phyloP scores from a whole-genome alignment of 2,329 filamentous ascomycete genomes.

The Ophiostoma ulmi region DNA sequence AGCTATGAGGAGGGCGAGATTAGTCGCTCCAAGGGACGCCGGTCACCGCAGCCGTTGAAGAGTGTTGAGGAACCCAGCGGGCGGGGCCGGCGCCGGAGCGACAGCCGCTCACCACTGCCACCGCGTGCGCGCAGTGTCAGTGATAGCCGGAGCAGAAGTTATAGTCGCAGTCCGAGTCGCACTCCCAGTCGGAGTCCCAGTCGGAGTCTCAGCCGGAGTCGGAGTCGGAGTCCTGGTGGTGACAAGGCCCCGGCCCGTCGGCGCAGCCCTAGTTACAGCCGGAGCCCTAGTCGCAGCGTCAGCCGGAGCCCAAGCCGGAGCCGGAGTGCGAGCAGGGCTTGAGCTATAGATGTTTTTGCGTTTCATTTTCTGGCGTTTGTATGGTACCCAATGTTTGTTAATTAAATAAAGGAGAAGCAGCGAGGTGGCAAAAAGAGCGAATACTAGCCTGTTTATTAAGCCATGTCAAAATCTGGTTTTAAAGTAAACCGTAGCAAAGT shows the following conservation, averaged over 20 bases:
- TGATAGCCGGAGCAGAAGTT: conserved; percentile 14
- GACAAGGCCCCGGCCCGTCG: conserved; percentile 10
- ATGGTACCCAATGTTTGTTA: neutral
- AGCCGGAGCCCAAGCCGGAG: conserved; percentile 17
- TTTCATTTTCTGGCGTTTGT: neutral
- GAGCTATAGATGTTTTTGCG: neutral
- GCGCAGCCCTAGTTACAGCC: conserved; percentile 12
- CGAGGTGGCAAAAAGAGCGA: neutral
- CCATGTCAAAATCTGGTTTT: neutral
- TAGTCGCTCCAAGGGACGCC: neutral
- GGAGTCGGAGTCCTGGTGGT: conserved; percentile 18
- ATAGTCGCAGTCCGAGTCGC: conserved; percentile 15
- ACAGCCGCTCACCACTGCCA: conserved; percentile 5
- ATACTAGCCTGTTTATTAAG: neutral
- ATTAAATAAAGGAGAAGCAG: neutral
- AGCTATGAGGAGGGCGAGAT: conserved; percentile 19
- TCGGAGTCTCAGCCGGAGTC: neutral
- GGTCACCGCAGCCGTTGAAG: conserved; percentile 12
- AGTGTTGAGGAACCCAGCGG: conserved; percentile 15
- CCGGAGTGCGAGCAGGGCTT: neutral
- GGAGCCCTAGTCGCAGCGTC: conserved; percentile 14
- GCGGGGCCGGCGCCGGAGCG: neutral
- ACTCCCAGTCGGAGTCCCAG: conserved; percentile 10
- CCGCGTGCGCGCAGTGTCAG: conserved; percentile 1
- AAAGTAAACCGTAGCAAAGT: neutral